Percentiles rank a stretch among this genome's conserved stretches.
Conservation (phyloP, 1,284 basidiomycete genomes). For the Ustilago vetiveriae region DNA sequence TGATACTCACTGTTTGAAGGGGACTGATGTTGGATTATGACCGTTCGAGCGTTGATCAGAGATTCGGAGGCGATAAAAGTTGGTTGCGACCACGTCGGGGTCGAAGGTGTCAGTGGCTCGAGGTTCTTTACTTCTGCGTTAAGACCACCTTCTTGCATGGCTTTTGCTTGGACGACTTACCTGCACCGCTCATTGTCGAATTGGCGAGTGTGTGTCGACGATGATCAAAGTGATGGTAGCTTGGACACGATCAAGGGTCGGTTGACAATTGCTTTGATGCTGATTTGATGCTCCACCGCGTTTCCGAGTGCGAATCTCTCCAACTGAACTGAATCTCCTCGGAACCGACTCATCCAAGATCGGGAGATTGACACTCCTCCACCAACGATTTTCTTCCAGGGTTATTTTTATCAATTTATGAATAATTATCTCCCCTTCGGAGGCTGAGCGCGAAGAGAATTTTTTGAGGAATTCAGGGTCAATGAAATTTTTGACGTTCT, state of each 20-base stretch:
- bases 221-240: slow-evolving; percentile 23
- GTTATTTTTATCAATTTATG: not conserved
- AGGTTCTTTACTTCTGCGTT: not conserved
- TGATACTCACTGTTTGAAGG: slow-evolving; percentile 51
- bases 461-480: not conserved
- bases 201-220: slow-evolving; percentile 9
- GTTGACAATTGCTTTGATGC: not conserved
- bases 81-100: no score
- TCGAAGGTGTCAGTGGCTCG: slow-evolving; percentile 9
- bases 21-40: slow-evolving; percentile 28
- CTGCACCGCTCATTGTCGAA: slow-evolving; percentile 43
- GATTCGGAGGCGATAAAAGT: not conserved
- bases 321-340: slow-evolving; percentile 20
- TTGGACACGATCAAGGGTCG: not conserved
- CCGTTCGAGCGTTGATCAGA: no score
- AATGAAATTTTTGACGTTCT: slow-evolving; percentile 7
- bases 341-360: slow-evolving; percentile 31
- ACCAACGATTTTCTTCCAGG: not conserved
- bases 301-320: slow-evolving; percentile 15
- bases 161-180: slow-evolving; percentile 3
- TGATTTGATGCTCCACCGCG: slow-evolving; percentile 5
- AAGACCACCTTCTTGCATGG: not conserved
- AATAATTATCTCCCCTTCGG: no score
- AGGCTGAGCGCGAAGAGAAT: not conserved
- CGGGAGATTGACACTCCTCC: slow-evolving; percentile 21